A percentile compares a stretch with the other conserved stretches of the same genome.
phyloP scores from a whole-genome alignment of 768 basidiomycete genomes.

The Russula lepida region DNA sequence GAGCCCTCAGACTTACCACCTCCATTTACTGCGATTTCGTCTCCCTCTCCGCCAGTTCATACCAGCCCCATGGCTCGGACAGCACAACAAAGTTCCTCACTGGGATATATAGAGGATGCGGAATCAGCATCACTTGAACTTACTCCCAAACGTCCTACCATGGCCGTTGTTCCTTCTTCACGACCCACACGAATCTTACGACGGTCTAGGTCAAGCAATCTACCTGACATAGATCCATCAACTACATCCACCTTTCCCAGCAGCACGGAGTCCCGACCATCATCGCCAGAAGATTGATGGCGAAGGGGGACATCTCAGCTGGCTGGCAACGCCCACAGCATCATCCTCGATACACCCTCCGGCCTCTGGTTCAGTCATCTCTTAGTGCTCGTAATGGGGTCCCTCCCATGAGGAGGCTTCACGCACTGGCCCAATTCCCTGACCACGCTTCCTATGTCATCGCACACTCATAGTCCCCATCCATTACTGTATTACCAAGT shows the following conservation, averaged over 20 bases:
- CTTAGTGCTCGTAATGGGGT: neutral
- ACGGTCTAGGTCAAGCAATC: neutral
- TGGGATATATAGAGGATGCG: neutral
- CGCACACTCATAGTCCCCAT: neutral
- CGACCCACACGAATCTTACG: neutral
- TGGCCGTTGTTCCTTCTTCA: neutral
- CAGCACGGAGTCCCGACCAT: neutral
- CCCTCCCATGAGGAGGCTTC: neutral
- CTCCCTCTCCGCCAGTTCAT: constrained; percentile 25
- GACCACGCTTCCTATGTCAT: neutral
- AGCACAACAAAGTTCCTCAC: neutral
- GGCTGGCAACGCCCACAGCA: neutral
- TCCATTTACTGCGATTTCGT: constrained; percentile 24
- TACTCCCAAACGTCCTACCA: neutral
- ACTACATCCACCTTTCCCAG: neutral
- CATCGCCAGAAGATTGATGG: neutral
- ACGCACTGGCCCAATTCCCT: neutral
- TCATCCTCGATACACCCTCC: neutral
- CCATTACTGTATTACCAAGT: neutral
- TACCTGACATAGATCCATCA: neutral
- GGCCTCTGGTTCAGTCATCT: neutral
- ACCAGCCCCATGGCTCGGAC: constrained; percentile 14
- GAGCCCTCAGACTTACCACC: constrained; percentile 23
- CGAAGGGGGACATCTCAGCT: neutral
- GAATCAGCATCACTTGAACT: neutral